Percentiles rank a stretch among this genome's conserved stretches.
Evolutionary conservation across 2,329 filamentous ascomycete genomes (phyloP).

Genomic region (Zasmidium angulare): DNA sequence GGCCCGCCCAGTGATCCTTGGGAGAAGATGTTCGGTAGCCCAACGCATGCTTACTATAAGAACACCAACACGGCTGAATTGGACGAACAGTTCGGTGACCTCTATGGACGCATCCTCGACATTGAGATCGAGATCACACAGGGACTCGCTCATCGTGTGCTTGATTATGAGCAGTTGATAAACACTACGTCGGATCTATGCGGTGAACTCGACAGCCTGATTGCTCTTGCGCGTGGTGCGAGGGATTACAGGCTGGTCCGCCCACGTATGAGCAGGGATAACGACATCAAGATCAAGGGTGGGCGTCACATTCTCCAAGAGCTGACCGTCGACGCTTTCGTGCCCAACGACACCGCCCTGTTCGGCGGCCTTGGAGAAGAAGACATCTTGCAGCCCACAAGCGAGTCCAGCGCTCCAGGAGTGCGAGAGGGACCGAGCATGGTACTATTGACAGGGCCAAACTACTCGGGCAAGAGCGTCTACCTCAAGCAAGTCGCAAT

Average conservation of each 20-base stretch:
- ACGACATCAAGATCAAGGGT: conserved; percentile 70
- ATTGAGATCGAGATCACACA: conserved; percentile 88
- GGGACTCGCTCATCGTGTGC: conserved; percentile 66
- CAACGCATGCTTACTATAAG: conserved; percentile 76
- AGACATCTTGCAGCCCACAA: not conserved
- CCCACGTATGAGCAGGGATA: conserved; percentile 69
- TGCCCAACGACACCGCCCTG: conserved; percentile 78
- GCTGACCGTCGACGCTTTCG: conserved; percentile 73
- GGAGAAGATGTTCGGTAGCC: conserved; percentile 75
- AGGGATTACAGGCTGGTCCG: conserved; percentile 68
- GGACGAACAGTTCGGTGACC: conserved; percentile 78
- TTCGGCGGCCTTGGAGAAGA: conserved; percentile 56
- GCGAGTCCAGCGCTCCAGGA: not conserved
- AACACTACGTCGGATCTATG: conserved; percentile 72
- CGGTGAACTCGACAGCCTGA: conserved; percentile 81
- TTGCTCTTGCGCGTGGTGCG: conserved; percentile 78
- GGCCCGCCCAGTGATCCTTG: conserved; percentile 64
- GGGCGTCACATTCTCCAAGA: conserved; percentile 89
- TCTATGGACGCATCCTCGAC: conserved; percentile 82
- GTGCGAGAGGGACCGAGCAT: conserved; percentile 57
- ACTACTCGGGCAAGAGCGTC: conserved; percentile 94
- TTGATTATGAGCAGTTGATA: conserved; percentile 68
- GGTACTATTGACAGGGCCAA: conserved; percentile 84
- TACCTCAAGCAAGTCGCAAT: conserved; percentile 92
- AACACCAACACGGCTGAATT: conserved; percentile 77